Evolutionary conservation across 2,329 filamentous ascomycete genomes (phyloP), one percentile per base, ranked within the genome.

Genomic region (Tricladium varicosporioides): DNA sequence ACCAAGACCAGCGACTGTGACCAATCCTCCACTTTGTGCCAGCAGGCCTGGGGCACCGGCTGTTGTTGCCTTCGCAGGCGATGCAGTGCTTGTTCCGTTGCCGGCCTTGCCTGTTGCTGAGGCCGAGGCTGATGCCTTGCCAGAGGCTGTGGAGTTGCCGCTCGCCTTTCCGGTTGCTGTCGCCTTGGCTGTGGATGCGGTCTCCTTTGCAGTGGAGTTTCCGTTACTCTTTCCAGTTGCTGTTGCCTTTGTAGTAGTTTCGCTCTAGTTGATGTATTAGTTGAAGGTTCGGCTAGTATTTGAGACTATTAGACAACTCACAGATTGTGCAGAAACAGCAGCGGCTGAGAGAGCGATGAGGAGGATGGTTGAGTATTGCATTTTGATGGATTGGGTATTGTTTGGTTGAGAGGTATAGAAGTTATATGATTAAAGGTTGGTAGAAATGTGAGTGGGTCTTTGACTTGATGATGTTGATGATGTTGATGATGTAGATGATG

Each of bases 1-100:
- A 60, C 68, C 62, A 8, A 70, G 59, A 27, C 68, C 65, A 27
- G 65, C 65, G 33, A 68, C 43, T 5, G 68, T 66, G 36, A 68
- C 64, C 19, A 67, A 48, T 31, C 68, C 67, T 40, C 68, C 67
- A 19, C 47, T 58, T 42, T 66, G 63, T 22, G 66, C 59, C 18
- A 68, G 22, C n/a, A 67, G 50, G 7, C 52, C 53, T 27, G 56
- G 44, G 2, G 64, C 65, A 16, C 59, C 63, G 48, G 60, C 63
- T 19, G 60, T 60, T 1, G 60, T 63, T 2, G 56, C 47, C 49
- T 58, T 54, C 33, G 56, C 52, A 27, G 54, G 54, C 16, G 33
- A 16, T 7, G 60, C 43, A 27, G 52, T 13, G 22, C 50, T 40
- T n/a, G 61, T 58, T 36, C 67, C 45, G 48, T 59, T 56, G 32